A percentile compares a stretch with the other conserved stretches of the same genome.
Evolutionary conservation across 352 stramenopile genomes (phyloP).

Genomic region (Phytophthora kernoviae): DNA sequence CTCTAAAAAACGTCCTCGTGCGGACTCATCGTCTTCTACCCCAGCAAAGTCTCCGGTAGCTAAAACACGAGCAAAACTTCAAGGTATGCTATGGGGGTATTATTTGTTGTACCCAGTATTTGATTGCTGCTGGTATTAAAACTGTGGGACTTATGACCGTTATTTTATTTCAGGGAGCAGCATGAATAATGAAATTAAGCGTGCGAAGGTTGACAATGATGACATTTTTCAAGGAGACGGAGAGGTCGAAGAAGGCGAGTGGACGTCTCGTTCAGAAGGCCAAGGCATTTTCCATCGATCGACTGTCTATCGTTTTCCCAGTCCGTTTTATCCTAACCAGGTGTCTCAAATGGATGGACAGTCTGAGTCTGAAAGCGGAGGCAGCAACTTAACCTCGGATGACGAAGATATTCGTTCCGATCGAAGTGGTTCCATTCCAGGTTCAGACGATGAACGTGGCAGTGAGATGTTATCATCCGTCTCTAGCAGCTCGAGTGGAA

Average conservation of each 20-base stretch:
- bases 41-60: constrained; percentile 28
- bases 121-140: background rate
- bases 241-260: constrained; percentile 34
- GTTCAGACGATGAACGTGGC: constrained; percentile 38
- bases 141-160: constrained; percentile 1
- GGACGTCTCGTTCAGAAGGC: background rate
- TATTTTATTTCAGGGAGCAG: constrained; percentile 2
- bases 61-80: constrained; percentile 22
- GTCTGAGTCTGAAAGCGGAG: constrained; percentile 61
- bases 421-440: constrained; percentile 34
- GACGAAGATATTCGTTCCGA: constrained; percentile 52
- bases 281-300: constrained; percentile 48
- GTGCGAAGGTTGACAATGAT: constrained; percentile 31
- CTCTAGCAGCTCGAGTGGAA: constrained; percentile 62
- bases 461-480: constrained; percentile 49
- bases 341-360: constrained; percentile 57
- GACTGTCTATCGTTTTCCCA: constrained; percentile 33
- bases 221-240: constrained; percentile 56
- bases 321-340: constrained; percentile 17
- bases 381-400: constrained; percentile 54
- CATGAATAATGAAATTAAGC: constrained; percentile 24
- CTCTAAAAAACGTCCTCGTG: constrained; percentile 71
- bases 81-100: constrained; percentile 17
- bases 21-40: constrained; percentile 41
- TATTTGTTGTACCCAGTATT: background rate